phyloP scores from a whole-genome alignment of 345 rosid genomes.

The Acer negundo region DNA sequence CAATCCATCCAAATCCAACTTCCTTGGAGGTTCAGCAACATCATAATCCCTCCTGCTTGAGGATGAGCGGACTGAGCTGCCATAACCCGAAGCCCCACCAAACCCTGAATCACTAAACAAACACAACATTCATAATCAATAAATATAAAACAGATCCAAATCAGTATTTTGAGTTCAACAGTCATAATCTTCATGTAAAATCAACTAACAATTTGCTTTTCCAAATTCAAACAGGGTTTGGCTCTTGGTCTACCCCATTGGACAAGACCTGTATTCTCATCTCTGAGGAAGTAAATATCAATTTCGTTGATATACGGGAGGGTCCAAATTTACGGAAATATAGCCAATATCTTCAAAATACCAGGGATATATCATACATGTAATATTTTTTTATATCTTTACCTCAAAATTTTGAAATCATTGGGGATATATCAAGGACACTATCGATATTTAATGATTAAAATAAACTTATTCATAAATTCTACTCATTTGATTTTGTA shows the following conservation, averaged over 20 bases:
- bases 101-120: constrained; percentile 83
- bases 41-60: constrained; percentile 59
- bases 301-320: too few species aligned
- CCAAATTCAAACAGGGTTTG: neutral
- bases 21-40: constrained; percentile 55
- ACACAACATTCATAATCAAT: constrained; percentile 19
- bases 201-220: neutral
- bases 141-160: neutral
- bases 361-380: too few species aligned
- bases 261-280: neutral
- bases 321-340: too few species aligned
- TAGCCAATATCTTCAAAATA: too few species aligned
- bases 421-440: neutral
- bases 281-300: neutral
- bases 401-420: neutral
- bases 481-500: neutral
- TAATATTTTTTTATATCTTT: too few species aligned
- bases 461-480: neutral
- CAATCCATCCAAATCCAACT: constrained; percentile 89
- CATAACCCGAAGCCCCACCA: constrained; percentile 76
- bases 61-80: constrained; percentile 49
- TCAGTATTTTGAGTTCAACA: neutral
- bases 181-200: neutral
- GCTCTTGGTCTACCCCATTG: neutral
- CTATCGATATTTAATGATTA: neutral